Base-by-base conservation (phyloP, 2,329 filamentous ascomycete species). In the Diaporthe sp. region DNA sequence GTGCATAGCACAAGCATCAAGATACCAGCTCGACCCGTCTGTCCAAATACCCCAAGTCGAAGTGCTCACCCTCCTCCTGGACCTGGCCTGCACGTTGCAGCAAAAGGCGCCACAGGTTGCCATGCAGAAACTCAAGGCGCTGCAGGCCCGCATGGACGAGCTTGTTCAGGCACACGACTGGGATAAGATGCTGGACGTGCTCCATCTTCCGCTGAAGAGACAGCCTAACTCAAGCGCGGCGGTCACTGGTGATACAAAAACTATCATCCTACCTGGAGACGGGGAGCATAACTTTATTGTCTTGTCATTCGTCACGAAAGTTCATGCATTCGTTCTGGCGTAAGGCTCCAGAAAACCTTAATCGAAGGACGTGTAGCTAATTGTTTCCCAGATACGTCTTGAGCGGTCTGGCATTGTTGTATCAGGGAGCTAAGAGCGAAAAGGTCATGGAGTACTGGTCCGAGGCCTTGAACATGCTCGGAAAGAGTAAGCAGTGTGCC, bases 1-100 rank as follows among this genome's bases (percentile, higher is more conserved):
- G 60, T 94, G 94, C 71, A 90, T 96, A 78, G 94, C 94, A n/a
- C 90, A 92, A 70, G 93, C 92, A 8, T 88, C 92, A 75, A 94
- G 93, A 79, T 89, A 92, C 72, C 94, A 96, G 81, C 86, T 94
- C 15, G 90, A 94, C 53, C 87, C 89, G 1, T 87, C 89, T n/a
- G 87, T 90, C 72, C 87, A 89, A 58, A 89, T 95, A 53, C 90
- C 92, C 8, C 93, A 94, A 79, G 87, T 95, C 22, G 89, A 92
- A 73, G 87, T 92, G 2, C 82, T 96, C 68, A 87, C 92, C 17
- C 87, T 94, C 72, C 87, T 94, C 61, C 86, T 95, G 25, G 94
- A 96, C 80, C 87, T 96, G 31, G 89, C 91, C 2, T 94, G 93
- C 80, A 92, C 91, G 79, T 85, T 96, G 71, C 90, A 92, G 73